phyloP scores from a whole-genome alignment of 1,284 basidiomycete genomes.

The Tetrapyrgos nigripes region DNA sequence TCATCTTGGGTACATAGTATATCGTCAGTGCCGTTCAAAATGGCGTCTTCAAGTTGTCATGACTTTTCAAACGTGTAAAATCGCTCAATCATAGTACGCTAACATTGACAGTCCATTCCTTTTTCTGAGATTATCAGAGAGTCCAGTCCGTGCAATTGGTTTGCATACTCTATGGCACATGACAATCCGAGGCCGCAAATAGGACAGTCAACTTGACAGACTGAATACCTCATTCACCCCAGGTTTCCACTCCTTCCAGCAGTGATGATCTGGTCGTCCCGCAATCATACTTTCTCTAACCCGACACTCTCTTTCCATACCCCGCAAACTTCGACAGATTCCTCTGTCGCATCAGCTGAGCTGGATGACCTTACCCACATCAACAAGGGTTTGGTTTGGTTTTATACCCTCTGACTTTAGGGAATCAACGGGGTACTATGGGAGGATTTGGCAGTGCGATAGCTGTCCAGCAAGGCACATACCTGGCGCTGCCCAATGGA shows the following conservation, averaged over 20 bases:
- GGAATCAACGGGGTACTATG: slow-evolving; percentile 48
- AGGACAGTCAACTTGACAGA: no score
- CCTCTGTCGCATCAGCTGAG: slow-evolving; percentile 17
- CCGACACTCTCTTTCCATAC: not conserved
- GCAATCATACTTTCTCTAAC: not conserved
- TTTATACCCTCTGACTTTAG: slow-evolving; percentile 44
- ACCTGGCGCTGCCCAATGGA: slow-evolving; percentile 30
- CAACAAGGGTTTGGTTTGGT: slow-evolving; percentile 46
- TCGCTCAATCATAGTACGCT: no score
- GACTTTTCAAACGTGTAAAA: no score
- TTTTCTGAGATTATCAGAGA: not conserved
- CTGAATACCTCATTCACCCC: not conserved
- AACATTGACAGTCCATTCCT: no score
- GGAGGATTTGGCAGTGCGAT: slow-evolving; percentile 50
- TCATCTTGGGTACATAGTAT: no score
- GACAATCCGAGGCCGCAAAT: not conserved
- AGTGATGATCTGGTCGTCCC: not conserved
- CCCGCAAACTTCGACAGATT: slow-evolving; percentile 1
- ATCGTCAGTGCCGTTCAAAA: no score
- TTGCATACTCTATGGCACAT: not conserved
- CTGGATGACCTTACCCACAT: slow-evolving; percentile 32
- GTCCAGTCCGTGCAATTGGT: not conserved
- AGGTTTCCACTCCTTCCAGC: not conserved
- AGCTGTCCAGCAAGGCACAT: slow-evolving; percentile 42
- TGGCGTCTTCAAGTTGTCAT: no score